phyloP scores from a whole-genome alignment of 306 rosid genomes.

The Phaseolus lunatus region DNA sequence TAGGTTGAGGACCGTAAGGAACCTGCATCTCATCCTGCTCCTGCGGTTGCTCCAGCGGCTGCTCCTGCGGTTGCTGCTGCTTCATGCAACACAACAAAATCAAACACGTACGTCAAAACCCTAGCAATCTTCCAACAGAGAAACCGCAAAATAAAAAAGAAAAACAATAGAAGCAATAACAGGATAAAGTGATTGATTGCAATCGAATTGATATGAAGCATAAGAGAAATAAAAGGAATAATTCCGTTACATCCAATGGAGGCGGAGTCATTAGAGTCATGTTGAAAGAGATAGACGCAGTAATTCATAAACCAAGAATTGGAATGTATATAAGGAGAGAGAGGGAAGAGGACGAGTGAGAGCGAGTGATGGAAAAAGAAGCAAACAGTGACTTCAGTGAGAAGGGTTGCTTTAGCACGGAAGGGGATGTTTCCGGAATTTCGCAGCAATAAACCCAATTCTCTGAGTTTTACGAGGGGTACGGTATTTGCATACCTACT shows the following conservation, averaged over 20 bases:
- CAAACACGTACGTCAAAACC: slow-evolving; percentile 33
- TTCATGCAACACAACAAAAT: slow-evolving; percentile 7
- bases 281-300: background rate
- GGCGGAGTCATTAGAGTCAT: slow-evolving; percentile 51
- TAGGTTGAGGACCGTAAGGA: slow-evolving; percentile 63
- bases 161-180: background rate
- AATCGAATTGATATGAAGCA: slow-evolving; percentile 20
- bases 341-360: background rate
- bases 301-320: background rate
- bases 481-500: too few species aligned
- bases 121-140: slow-evolving; percentile 29
- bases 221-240: background rate
- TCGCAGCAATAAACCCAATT: background rate
- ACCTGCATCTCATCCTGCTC: slow-evolving; percentile 61
- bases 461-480: too few species aligned
- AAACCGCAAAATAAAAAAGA: background rate
- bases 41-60: background rate
- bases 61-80: background rate
- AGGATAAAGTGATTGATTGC: slow-evolving; percentile 11
- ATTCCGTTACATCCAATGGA: slow-evolving; percentile 54
- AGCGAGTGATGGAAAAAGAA: background rate
- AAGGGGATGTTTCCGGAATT: slow-evolving; percentile 10
- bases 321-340: background rate
- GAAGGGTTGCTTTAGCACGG: background rate
- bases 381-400: background rate